Evolutionary conservation across 2,329 filamentous ascomycete genomes (phyloP).

Genomic region (Ophiostoma novo-ulmi): DNA sequence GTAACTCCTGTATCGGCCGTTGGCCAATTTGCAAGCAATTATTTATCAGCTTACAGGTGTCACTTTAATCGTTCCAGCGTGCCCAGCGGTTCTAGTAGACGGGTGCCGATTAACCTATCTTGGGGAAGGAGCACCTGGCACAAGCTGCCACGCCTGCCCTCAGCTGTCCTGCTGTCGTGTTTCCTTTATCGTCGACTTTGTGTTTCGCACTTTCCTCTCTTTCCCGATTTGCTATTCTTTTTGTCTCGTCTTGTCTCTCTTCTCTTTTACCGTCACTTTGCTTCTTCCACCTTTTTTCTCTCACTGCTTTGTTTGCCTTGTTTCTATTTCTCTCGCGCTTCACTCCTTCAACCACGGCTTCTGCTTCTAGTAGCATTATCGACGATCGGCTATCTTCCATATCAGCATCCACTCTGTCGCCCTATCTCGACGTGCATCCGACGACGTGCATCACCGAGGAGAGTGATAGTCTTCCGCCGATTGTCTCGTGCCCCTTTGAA

Average conservation of each 20-base stretch:
- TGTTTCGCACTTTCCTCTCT: neutral
- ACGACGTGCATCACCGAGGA: neutral
- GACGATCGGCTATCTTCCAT: conserved; percentile 10
- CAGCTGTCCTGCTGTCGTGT: neutral
- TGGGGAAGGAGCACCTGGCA: neutral
- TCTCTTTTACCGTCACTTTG: neutral
- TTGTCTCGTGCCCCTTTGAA: neutral
- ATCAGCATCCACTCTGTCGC: conserved; percentile 13
- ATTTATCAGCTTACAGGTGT: neutral
- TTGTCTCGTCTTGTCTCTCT: neutral
- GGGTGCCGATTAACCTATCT: conserved; percentile 4
- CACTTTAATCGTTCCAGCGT: too few relatives aligned
- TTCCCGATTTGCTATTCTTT: neutral
- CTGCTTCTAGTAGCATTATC: neutral
- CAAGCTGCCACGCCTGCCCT: conserved; percentile 1
- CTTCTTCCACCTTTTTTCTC: neutral
- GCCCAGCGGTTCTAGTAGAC: neutral
- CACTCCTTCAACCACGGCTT: too few relatives aligned
- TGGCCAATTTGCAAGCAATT: neutral
- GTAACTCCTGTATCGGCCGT: conserved; percentile 21
- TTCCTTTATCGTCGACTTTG: neutral
- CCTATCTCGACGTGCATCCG: conserved; percentile 7
- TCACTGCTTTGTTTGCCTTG: too few relatives aligned
- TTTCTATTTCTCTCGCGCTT: neutral
- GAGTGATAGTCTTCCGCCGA: neutral